A percentile compares a stretch with the other conserved stretches of the same genome.
phyloP scores from a whole-genome alignment of 2,329 filamentous ascomycete genomes.

The Pseudogymnoascus sp. region DNA sequence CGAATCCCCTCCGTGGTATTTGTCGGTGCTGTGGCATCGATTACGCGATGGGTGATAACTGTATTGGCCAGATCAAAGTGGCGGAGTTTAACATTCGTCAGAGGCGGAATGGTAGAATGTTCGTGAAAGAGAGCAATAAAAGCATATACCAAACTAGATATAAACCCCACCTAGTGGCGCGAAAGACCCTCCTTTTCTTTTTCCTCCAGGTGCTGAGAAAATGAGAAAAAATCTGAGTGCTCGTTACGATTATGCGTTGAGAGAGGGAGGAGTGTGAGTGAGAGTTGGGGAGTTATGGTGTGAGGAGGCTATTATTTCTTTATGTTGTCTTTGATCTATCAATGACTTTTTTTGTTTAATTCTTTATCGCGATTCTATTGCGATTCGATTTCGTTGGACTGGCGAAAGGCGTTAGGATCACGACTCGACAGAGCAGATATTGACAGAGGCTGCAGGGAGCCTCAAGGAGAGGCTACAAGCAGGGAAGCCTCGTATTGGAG shows the following conservation, averaged over 20 bases:
- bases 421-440: neutral
- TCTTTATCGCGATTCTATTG: neutral
- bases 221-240: neutral
- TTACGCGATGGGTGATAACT: neutral
- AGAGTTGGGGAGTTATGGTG: neutral
- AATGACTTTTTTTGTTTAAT: neutral
- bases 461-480: neutral
- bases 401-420: neutral
- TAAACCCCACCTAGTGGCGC: neutral
- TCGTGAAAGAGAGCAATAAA: neutral
- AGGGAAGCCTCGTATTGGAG: neutral
- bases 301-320: neutral
- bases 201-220: neutral
- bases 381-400: no score
- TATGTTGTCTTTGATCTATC: neutral
- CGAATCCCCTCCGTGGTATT: neutral
- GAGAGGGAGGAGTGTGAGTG: neutral
- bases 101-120: neutral
- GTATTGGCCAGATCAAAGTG: neutral
- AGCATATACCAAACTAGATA: neutral
- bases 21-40: neutral
- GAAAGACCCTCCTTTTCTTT: neutral
- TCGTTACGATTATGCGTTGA: neutral
- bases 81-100: neutral
- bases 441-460: neutral